Percentiles rank a stretch among this genome's conserved stretches.
phyloP scores from a whole-genome alignment of 257 asterid species.

The Jacaranda copaia region DNA sequence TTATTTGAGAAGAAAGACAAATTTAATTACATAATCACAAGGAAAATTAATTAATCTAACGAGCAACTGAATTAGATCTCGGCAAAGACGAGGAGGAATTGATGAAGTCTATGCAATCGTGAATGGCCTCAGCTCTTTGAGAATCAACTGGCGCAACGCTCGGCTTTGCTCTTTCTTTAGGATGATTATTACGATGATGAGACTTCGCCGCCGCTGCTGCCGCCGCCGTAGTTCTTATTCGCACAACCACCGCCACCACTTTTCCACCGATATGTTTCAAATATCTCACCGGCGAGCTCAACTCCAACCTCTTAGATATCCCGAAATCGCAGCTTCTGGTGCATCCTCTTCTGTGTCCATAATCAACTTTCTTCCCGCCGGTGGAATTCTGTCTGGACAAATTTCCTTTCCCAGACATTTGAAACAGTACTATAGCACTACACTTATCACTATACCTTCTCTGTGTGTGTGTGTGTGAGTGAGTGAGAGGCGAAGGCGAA shows the following conservation, averaged over 20 bases:
- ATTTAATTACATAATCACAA: conserved; percentile 14
- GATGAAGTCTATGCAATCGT: conserved; percentile 66
- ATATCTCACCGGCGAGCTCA: conserved; percentile 40
- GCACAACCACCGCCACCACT: conserved; percentile 37
- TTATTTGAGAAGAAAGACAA: not conserved
- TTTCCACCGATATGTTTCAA: conserved; percentile 47
- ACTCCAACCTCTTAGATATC: conserved; percentile 34
- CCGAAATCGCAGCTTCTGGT: conserved; percentile 46
- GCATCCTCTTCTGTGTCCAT: conserved; percentile 38
- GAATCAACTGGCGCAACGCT: conserved; percentile 50
- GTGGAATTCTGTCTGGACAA: conserved; percentile 28
- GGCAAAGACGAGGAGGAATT: conserved; percentile 58
- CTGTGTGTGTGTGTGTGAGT: not conserved
- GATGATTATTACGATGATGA: conserved; percentile 11
- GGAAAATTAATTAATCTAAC: not conserved
- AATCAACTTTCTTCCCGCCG: conserved; percentile 15
- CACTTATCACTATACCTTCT: not conserved
- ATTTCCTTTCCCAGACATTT: conserved; percentile 34
- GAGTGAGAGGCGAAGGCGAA: conserved; percentile 23
- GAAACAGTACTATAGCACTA: not conserved
- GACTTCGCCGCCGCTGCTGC: conserved; percentile 20
- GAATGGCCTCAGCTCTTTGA: conserved; percentile 64
- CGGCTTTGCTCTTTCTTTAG: conserved; percentile 34
- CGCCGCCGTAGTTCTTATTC: not conserved
- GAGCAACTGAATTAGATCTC: conserved; percentile 54